A percentile compares a stretch with the other conserved stretches of the same genome.
These are phyloP conservation scores for Sclerotinia trifoliorum DNA, from an alignment of 2,329 filamentous ascomycete species.

Conservation along the genomic window DNA sequence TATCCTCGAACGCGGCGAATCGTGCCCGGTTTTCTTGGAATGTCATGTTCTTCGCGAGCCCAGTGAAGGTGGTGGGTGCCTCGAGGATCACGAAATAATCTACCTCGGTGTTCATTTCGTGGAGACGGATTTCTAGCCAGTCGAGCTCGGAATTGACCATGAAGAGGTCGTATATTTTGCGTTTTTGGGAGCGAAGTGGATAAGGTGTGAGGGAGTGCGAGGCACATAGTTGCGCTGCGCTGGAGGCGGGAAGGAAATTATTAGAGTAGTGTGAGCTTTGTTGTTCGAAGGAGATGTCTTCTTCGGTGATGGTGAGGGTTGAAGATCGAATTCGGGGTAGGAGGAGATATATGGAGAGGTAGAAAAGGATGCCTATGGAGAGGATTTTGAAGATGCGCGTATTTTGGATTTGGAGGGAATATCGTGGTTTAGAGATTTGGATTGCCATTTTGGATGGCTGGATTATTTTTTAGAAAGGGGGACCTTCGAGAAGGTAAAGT, in stretches of 20 bases:
- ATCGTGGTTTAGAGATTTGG: not conserved
- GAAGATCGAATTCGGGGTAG: not conserved
- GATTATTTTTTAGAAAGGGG: not conserved
- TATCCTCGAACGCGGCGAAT: slow-evolving; percentile 53
- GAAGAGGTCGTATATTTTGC: slow-evolving; percentile 61
- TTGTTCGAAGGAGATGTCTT: slow-evolving; percentile 20
- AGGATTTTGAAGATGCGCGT: slow-evolving; percentile 7
- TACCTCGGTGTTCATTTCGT: slow-evolving; percentile 57
- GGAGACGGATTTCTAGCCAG: slow-evolving; percentile 63
- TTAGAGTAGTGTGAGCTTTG: not conserved
- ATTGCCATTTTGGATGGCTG: slow-evolving; percentile 6
- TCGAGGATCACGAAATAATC: slow-evolving; percentile 67
- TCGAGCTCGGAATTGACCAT: slow-evolving; percentile 64
- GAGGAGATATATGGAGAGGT: slow-evolving; percentile 5
- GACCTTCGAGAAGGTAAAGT: not conserved
- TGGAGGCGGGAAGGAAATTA: slow-evolving; percentile 12
- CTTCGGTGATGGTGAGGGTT: slow-evolving; percentile 14
- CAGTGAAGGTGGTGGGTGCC: slow-evolving; percentile 57
- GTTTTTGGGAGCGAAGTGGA: slow-evolving; percentile 26
- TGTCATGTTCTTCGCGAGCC: slow-evolving; percentile 52
- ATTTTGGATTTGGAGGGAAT: slow-evolving; percentile 5
- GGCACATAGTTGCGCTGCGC: slow-evolving; percentile 12
- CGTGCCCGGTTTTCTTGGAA: slow-evolving; percentile 52
- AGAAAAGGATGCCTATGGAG: not conserved
- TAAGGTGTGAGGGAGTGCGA: slow-evolving; percentile 15